These are phyloP conservation scores for Sugiyamaella smithiae DNA, from an alignment of 805 yeast genomes.

Conservation along the genomic window DNA sequence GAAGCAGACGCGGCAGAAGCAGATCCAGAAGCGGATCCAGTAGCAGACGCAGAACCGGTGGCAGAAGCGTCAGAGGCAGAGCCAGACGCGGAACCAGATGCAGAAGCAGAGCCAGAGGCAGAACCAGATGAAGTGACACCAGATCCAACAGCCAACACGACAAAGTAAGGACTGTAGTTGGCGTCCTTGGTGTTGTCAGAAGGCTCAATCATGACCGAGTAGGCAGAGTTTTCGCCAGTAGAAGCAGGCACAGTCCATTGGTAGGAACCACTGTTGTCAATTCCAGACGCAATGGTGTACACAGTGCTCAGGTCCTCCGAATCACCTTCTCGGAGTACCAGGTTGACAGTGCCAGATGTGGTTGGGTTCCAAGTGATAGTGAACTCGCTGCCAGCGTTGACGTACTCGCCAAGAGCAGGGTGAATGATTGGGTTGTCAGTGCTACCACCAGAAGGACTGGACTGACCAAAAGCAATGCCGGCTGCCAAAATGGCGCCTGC, in stretches of 20 bases:
- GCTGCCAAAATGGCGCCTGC: conserved; percentile 1
- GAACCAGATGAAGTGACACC: conserved; percentile 19
- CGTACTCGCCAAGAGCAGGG: conserved; percentile 29
- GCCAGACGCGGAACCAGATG: conserved; percentile 11
- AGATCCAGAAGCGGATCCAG: conserved; percentile 13
- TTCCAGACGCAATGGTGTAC: conserved; percentile 27
- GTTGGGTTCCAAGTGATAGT: conserved; percentile 32
- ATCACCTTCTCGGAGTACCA: conserved; percentile 30
- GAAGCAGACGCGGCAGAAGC: conserved; percentile 12
- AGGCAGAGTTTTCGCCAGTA: conserved; percentile 23
- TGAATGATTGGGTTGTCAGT: conserved; percentile 24
- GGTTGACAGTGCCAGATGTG: conserved; percentile 26
- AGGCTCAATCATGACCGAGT: conserved; percentile 28
- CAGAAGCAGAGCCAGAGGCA: conserved; percentile 15
- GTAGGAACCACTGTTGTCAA: conserved; percentile 31
- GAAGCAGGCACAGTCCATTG: conserved; percentile 30
- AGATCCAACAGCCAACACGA: conserved; percentile 25
- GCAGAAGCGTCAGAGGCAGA: conserved; percentile 13
- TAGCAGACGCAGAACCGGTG: conserved; percentile 12
- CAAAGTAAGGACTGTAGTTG: conserved; percentile 29
- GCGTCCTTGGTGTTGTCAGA: conserved; percentile 18
- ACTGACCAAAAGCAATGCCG: not conserved
- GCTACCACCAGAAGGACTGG: conserved; percentile 15
- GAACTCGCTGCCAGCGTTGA: conserved; percentile 30
- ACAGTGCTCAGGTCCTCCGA: conserved; percentile 26